These are phyloP conservation scores for Taphrina wiesneri DNA, from an alignment of 1,139 yeast genomes.

Conservation along the genomic window DNA sequence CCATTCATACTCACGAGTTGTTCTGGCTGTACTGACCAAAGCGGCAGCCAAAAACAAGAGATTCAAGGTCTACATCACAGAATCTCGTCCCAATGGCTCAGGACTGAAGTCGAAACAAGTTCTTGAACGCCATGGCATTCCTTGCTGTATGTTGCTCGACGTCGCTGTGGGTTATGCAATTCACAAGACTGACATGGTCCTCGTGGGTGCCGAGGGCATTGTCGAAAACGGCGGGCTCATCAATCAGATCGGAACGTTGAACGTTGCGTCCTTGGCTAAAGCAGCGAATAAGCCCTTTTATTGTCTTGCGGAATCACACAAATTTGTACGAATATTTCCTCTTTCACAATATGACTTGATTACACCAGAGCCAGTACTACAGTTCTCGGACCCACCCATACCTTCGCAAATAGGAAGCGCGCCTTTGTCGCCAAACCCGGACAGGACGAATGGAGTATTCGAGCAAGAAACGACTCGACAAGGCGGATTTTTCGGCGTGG, in stretches of 20 bases:
- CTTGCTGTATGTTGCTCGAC: constrained; percentile 86
- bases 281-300: constrained; percentile 90
- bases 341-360: constrained; percentile 85
- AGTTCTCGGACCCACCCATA: constrained; percentile 44
- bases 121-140: constrained; percentile 76
- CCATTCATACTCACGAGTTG: constrained; percentile 92
- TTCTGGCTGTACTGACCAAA: constrained; percentile 66
- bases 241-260: constrained; percentile 93
- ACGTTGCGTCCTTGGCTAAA: constrained; percentile 89
- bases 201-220: constrained; percentile 98
- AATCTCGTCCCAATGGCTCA: constrained; percentile 81
- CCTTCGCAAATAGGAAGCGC: constrained; percentile 38
- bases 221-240: constrained; percentile 98
- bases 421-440: constrained; percentile 33
- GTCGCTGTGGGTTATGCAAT: constrained; percentile 92
- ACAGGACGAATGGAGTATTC: not conserved
- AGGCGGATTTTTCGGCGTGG: not conserved
- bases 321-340: constrained; percentile 94
- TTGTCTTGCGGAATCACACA: constrained; percentile 87
- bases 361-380: constrained; percentile 50
- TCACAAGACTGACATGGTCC: constrained; percentile 85
- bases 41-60: constrained; percentile 77
- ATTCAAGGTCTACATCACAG: constrained; percentile 88
- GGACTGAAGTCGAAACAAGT: constrained; percentile 75
- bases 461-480: not conserved